Evolutionary conservation across 2,329 filamentous ascomycete species (phyloP), one percentile per base, ranked within the genome.

Genomic region (Pyricularia sp.): DNA sequence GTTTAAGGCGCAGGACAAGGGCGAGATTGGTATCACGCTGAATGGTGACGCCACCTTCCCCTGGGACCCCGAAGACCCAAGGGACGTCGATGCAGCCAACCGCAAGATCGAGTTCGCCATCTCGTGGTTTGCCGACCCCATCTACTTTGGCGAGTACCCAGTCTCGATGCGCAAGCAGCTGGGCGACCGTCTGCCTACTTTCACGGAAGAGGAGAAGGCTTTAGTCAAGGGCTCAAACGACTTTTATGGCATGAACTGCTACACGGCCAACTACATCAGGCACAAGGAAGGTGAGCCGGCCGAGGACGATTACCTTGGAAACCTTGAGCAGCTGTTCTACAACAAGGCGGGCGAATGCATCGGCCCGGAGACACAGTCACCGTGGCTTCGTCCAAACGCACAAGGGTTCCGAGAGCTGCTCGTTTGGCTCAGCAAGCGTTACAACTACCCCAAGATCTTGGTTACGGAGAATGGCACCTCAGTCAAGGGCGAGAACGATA

Each of bases 171-270:
- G 86, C 69, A 87, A 88, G 77, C 92, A 96, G 81, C 88, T 96
- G 23, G 92, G 92, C 69, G 84, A 90, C 76, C 88, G 92, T 17
- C 85, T 96, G 65, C 93, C 93, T 5, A 81, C 83, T 64, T 95
- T 92, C 78, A 93, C 90, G 0, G 79, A 84, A 0, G 90, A 92
- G 72, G 92, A 97, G 76, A 78, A 83, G 28, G 86, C 86, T 2
- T 82, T 95, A n/a, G 88, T 97, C 64, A 84, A 90, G 75, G 92
- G 91, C n/a, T 92, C 90, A 76, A 95, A 95, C 78, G 93, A 96
- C 82, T 96, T 96, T 80, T 96, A 96, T 79, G 93, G 92, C 78
- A 94, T 94, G 92, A 96, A 97, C 83, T 91, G 93, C 83, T 97
- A 97, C 83, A 94, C 92, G 67, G 90, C 92, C 76, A 92, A 95